Base-by-base conservation (phyloP, 768 basidiomycete genomes). In the Chiua virens region DNA sequence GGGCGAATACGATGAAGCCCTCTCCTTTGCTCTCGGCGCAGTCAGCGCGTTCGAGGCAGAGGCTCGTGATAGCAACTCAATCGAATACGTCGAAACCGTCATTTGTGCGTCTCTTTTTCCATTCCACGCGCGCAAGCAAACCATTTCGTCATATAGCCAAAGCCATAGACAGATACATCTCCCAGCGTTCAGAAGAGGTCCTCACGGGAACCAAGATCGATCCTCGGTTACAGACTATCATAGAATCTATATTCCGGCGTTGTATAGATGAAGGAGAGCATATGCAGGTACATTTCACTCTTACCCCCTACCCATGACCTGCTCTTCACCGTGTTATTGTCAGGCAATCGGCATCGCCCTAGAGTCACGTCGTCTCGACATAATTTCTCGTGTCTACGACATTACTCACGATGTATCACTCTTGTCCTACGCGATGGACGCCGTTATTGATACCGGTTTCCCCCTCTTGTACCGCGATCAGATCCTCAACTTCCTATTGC, bases 321-420 rank as follows among this genome's bases (percentile, higher is more conserved):
- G 52, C 47, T 37, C 44, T 52, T 63, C 52, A 54, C 45, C n/a
- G 8, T 5, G 6, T 42, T 35, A 20, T 49, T 25, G 52, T 36
- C 57, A 95, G 91, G 95, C 93, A 9, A 87, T 98, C 56, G 95
- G 97, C 21, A 90, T 99, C 61, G 96, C 96, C 5, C 79, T 99
- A 11, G 95, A 98, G 64, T 86, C 95, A 23, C 87, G 78, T 54
- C 85, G 95, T 39, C 73, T 98, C 20, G 96, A 98, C 62, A 75
- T 98, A 18, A 83, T 99, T 58, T 79, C 86, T 52, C 75, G 79
- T 37, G 81, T 98, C 43, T 95, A 89, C 68, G 66, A 81, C 36
- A 73, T 80, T 53, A 88, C 87, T 5, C 75, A 79, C 38, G 96
- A 98, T 60, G 82, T 84, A 13, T 79, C 80, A 8, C 75, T 98